Conservation (phyloP, 805 yeast species). For the Candida xyloterini region DNA sequence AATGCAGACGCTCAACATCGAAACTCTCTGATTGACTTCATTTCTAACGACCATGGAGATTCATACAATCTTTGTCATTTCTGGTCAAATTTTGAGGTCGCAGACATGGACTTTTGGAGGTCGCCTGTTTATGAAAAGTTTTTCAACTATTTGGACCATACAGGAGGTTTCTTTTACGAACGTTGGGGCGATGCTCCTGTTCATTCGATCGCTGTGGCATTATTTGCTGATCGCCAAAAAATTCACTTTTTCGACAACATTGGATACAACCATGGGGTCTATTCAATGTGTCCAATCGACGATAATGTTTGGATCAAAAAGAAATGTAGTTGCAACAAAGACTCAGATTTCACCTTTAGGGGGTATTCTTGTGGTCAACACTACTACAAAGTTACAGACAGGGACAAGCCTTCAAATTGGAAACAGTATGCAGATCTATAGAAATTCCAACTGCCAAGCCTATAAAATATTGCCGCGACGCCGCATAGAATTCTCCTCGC, state of each 20-base stretch:
- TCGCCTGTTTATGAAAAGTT: slow-evolving; percentile 52
- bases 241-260: slow-evolving; percentile 71
- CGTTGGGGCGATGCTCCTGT: slow-evolving; percentile 95
- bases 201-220: slow-evolving; percentile 73
- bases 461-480: neutral
- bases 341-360: slow-evolving; percentile 37
- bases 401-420: slow-evolving; percentile 31
- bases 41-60: slow-evolving; percentile 60
- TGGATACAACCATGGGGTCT: slow-evolving; percentile 65
- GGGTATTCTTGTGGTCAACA: slow-evolving; percentile 36
- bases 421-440: slow-evolving; percentile 18
- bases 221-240: slow-evolving; percentile 53
- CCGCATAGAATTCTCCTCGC: neutral
- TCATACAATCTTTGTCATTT: slow-evolving; percentile 74
- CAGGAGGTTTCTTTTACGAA: slow-evolving; percentile 82
- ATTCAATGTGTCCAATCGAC: slow-evolving; percentile 43
- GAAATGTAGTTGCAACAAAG: slow-evolving; percentile 39
- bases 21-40: slow-evolving; percentile 58
- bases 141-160: slow-evolving; percentile 58
- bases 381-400: slow-evolving; percentile 28
- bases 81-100: slow-evolving; percentile 80
- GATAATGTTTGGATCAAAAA: slow-evolving; percentile 25
- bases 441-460: slow-evolving; percentile 4
- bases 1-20: slow-evolving; percentile 41
- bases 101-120: slow-evolving; percentile 67